Evolutionary conservation across 805 yeast species (phyloP).

Genomic region (Suhomyces pyralidae): DNA sequence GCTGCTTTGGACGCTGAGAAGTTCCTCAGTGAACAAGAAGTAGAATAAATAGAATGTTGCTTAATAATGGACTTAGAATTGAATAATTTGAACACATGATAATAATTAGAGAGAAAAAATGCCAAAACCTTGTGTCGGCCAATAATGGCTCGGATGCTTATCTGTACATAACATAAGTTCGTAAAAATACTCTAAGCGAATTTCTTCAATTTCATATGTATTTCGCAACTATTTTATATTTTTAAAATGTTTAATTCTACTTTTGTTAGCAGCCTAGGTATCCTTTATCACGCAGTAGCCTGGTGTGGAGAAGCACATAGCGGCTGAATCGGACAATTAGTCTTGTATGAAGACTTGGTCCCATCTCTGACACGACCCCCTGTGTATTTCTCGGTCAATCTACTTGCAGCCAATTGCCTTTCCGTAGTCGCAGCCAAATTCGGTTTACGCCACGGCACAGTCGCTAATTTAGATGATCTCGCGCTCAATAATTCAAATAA

Average conservation of each 20-base stretch:
- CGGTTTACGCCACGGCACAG: neutral
- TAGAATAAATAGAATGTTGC: neutral
- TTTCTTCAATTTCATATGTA: too few relatives aligned
- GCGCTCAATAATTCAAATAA: neutral
- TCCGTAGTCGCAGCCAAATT: neutral
- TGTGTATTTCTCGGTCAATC: too few relatives aligned
- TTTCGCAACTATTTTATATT: neutral
- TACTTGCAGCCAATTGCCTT: neutral
- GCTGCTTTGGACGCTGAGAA: constrained; percentile 96
- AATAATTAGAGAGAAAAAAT: neutral
- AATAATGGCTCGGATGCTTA: neutral
- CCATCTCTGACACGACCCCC: neutral
- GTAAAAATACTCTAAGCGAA: neutral
- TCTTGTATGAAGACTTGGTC: neutral
- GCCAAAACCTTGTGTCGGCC: neutral
- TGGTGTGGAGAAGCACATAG: neutral
- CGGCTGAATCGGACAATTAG: too few relatives aligned
- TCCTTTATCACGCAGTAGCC: neutral
- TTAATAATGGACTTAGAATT: too few relatives aligned
- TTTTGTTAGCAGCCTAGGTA: neutral
- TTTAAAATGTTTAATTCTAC: too few relatives aligned
- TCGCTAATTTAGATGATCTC: neutral
- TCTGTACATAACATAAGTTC: neutral
- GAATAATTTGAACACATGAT: neutral
- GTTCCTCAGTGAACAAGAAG: constrained; percentile 58